These are phyloP conservation scores for Marasmius tenuissimus DNA, from an alignment of 1,284 basidiomycete genomes.

Conservation along the genomic window DNA sequence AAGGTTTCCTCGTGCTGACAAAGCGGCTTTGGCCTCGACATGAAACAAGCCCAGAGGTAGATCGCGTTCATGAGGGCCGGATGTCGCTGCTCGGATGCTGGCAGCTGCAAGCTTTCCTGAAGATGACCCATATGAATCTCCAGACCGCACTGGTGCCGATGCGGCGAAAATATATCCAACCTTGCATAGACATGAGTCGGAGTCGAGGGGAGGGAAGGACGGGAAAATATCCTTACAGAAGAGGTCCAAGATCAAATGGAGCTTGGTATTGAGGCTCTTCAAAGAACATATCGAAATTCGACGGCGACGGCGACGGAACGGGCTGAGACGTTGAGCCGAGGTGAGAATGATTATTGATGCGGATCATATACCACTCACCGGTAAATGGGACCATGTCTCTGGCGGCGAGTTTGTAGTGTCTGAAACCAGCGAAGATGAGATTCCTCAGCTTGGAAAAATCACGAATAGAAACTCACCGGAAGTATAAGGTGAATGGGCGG, in stretches of 20 bases:
- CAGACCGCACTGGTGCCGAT: slow-evolving; percentile 71
- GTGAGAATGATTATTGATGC: neutral
- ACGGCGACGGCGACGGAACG: slow-evolving; percentile 41
- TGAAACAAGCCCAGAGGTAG: slow-evolving; percentile 77
- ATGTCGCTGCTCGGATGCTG: slow-evolving; percentile 60
- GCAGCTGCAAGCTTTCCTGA: slow-evolving; percentile 53
- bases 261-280: slow-evolving; percentile 54
- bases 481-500: slow-evolving; percentile 62
- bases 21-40: slow-evolving; percentile 67
- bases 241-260: slow-evolving; percentile 60
- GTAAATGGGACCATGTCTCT: slow-evolving; percentile 31
- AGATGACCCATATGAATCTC: slow-evolving; percentile 66
- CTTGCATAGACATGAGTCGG: slow-evolving; percentile 34
- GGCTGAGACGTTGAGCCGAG: slow-evolving; percentile 13
- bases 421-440: slow-evolving; percentile 17
- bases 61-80: slow-evolving; percentile 75
- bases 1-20: slow-evolving; percentile 70
- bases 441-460: slow-evolving; percentile 9
- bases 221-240: slow-evolving; percentile 49
- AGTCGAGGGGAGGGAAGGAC: slow-evolving; percentile 12
- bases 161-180: slow-evolving; percentile 72
- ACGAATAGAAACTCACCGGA: slow-evolving; percentile 42
- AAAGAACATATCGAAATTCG: slow-evolving; percentile 48
- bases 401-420: slow-evolving; percentile 36
- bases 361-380: slow-evolving; percentile 17